Evolutionary conservation across 2,329 filamentous ascomycete species (phyloP).

Genomic region (Dactylellina sp.): DNA sequence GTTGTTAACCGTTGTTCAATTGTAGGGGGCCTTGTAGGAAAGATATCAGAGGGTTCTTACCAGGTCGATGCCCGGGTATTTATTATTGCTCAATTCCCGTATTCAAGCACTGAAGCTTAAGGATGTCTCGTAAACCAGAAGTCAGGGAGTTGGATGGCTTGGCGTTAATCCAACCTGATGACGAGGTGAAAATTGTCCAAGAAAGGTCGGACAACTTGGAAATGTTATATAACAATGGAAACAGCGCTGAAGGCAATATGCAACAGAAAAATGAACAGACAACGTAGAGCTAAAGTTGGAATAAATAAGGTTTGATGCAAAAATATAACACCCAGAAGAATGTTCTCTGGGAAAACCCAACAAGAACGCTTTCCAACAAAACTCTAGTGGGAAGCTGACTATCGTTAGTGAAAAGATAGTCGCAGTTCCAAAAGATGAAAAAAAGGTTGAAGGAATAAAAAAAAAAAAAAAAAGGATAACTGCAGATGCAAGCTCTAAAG

Average conservation of each 20-base stretch:
- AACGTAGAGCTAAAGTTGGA: background rate
- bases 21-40: no score
- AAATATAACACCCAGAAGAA: constrained; percentile 6
- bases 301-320: background rate
- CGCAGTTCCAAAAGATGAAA: constrained; percentile 8
- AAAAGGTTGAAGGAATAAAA: constrained; percentile 5
- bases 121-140: constrained; percentile 22
- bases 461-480: background rate
- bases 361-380: background rate
- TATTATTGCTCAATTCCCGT: background rate
- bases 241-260: background rate
- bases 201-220: background rate
- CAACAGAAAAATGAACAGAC: background rate
- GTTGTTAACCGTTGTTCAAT: no score
- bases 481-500: background rate
- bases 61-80: constrained; percentile 9
- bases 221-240: constrained; percentile 19
- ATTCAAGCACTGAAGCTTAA: background rate
- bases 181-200: constrained; percentile 7
- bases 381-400: background rate
- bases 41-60: background rate
- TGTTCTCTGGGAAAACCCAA: constrained; percentile 5
- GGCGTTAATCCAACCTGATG: constrained; percentile 9
- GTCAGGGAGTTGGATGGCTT: constrained; percentile 1
- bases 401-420: constrained; percentile 51